These are phyloP conservation scores for Gigaspora rosea DNA, from an alignment of 192 early-diverging fungal genomes.

Conservation along the genomic window DNA sequence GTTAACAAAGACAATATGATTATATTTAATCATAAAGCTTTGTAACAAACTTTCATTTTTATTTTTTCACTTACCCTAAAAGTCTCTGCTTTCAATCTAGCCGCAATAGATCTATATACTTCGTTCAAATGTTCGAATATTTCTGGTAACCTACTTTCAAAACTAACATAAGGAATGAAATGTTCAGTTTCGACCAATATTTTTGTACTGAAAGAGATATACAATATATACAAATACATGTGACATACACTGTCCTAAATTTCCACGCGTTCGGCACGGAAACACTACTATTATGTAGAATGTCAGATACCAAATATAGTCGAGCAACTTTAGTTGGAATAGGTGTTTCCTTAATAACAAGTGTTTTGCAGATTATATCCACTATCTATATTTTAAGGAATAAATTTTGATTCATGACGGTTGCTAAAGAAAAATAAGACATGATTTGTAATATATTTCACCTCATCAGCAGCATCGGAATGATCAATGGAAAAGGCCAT, in stretches of 20 bases:
- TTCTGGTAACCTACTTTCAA: slow-evolving; percentile 60
- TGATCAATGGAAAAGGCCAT: slow-evolving; percentile 88
- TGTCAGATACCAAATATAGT: slow-evolving; percentile 85
- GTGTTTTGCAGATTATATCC: slow-evolving; percentile 61
- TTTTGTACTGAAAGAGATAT: neutral
- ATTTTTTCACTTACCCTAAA: slow-evolving; percentile 50
- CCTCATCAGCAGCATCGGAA: slow-evolving; percentile 78
- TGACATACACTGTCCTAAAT: slow-evolving; percentile 60
- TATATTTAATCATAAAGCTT: neutral
- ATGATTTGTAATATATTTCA: slow-evolving; percentile 10
- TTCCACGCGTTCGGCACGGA: slow-evolving; percentile 87
- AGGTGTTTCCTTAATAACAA: slow-evolving; percentile 58
- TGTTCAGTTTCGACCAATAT: neutral
- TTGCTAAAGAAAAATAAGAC: neutral
- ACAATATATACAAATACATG: neutral
- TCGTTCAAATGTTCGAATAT: slow-evolving; percentile 73
- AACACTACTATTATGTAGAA: slow-evolving; percentile 85
- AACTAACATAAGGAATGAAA: slow-evolving; percentile 31
- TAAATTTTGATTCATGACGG: slow-evolving; percentile 4
- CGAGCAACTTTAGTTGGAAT: slow-evolving; percentile 68
- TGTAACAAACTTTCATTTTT: neutral
- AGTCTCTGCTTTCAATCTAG: slow-evolving; percentile 80
- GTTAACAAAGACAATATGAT: too few species aligned
- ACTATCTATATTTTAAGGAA: slow-evolving; percentile 53
- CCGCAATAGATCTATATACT: slow-evolving; percentile 68